Conservation (phyloP, 805 yeast genomes). For the Priceomyces castillae region DNA sequence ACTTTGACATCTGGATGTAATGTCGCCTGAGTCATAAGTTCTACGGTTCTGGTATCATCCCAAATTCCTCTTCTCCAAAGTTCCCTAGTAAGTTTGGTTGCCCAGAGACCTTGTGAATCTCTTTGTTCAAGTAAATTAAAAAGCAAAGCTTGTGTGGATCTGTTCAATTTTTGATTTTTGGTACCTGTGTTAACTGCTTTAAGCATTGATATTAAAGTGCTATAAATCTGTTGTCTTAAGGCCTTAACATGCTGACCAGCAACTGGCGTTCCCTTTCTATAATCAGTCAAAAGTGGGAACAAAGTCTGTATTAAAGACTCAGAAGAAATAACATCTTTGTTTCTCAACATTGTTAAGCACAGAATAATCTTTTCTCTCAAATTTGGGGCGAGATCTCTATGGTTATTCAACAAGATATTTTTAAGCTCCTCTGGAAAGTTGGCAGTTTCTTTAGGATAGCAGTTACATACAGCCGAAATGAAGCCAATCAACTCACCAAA, state of each 20-base stretch:
- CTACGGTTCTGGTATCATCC: conserved; percentile 98
- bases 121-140: conserved; percentile 83
- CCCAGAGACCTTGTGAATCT: conserved; percentile 85
- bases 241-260: conserved; percentile 73
- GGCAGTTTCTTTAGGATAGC: conserved; percentile 86
- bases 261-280: conserved; percentile 44
- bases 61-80: conserved; percentile 97
- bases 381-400: conserved; percentile 77
- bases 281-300: conserved; percentile 78
- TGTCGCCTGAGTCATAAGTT: conserved; percentile 95
- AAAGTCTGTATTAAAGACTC: conserved; percentile 81
- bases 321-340: conserved; percentile 74
- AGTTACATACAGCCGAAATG: conserved; percentile 85
- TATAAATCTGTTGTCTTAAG: conserved; percentile 77
- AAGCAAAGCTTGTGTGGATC: conserved; percentile 86
- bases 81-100: conserved; percentile 90
- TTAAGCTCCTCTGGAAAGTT: conserved; percentile 80
- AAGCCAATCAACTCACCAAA: conserved; percentile 86
- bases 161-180: conserved; percentile 83
- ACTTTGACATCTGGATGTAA: conserved; percentile 84
- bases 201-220: conserved; percentile 71
- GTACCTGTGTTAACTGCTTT: conserved; percentile 85
- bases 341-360: conserved; percentile 84
- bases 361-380: conserved; percentile 89
- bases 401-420: conserved; percentile 66